Conservation (phyloP, 345 rosid species). For the Brassica rapa region DNA sequence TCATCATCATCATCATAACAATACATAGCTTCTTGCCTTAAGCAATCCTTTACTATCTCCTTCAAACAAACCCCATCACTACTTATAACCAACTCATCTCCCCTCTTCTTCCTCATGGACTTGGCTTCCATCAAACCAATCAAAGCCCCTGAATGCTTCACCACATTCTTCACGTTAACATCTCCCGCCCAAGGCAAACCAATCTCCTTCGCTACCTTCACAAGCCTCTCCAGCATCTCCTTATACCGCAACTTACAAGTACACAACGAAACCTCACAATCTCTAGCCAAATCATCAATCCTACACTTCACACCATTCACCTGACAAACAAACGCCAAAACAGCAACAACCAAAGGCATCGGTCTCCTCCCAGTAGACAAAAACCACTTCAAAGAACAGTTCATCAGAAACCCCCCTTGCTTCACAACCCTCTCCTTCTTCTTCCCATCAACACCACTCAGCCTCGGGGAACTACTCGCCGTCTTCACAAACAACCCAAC, state of each 20-base stretch:
- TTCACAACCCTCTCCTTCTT: slow-evolving; percentile 49
- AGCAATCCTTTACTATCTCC: slow-evolving; percentile 47
- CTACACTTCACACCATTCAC: slow-evolving; percentile 53
- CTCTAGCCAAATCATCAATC: slow-evolving; percentile 58
- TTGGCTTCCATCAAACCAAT: slow-evolving; percentile 74
- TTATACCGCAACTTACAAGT: slow-evolving; percentile 58
- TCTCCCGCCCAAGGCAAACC: slow-evolving; percentile 83
- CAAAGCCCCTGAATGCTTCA: slow-evolving; percentile 57
- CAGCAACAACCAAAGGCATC: slow-evolving; percentile 70
- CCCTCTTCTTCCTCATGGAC: slow-evolving; percentile 49
- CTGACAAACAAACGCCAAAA: slow-evolving; percentile 63
- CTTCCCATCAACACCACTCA: slow-evolving; percentile 45
- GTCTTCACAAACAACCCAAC: slow-evolving; percentile 54
- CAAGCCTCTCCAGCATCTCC: slow-evolving; percentile 65
- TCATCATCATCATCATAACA: slow-evolving; percentile 27
- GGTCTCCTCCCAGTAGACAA: slow-evolving; percentile 78
- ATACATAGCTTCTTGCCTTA: slow-evolving; percentile 48
- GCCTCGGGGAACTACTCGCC: slow-evolving; percentile 31
- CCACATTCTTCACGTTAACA: slow-evolving; percentile 64
- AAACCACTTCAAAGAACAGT: slow-evolving; percentile 77
- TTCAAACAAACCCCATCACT: slow-evolving; percentile 33
- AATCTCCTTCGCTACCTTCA: slow-evolving; percentile 57
- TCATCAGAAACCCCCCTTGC: slow-evolving; percentile 74
- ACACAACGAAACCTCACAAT: slow-evolving; percentile 40
- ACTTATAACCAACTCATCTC: slow-evolving; percentile 1